Conservation (phyloP, 1,139 yeast species). For the Zygoascus meyerae region DNA sequence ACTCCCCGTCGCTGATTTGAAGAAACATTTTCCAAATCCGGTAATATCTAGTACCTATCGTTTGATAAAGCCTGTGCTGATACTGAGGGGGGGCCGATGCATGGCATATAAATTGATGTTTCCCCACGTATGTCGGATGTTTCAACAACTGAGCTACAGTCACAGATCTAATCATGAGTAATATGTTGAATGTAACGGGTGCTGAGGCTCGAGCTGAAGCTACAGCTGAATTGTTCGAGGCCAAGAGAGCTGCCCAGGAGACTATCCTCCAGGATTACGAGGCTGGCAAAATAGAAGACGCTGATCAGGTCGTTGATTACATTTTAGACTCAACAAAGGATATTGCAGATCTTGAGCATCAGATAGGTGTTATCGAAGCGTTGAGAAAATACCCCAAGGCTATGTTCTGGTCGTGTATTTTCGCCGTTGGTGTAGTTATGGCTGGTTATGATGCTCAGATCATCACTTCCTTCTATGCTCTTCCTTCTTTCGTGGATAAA, state of each 20-base stretch:
- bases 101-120: background rate
- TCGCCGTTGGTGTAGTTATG: conserved; percentile 42
- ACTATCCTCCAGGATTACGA: background rate
- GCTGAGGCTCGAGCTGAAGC: conserved; percentile 3
- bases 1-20: too few relatives aligned
- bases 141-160: background rate
- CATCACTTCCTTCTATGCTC: conserved; percentile 39
- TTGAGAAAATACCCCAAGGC: conserved; percentile 35
- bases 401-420: conserved; percentile 42
- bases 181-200: background rate
- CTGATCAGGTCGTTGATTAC: conserved; percentile 19
- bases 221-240: conserved; percentile 1
- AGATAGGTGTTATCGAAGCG: conserved; percentile 20
- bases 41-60: too few relatives aligned
- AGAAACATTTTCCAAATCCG: too few relatives aligned
- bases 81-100: too few relatives aligned
- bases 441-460: conserved; percentile 45
- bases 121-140: background rate
- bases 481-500: conserved; percentile 38
- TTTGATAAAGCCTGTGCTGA: too few relatives aligned
- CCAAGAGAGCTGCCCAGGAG: background rate
- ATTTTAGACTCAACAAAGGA: conserved; percentile 22
- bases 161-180: background rate
- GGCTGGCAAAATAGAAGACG: conserved; percentile 7
- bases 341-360: conserved; percentile 19